Evolutionary conservation across 257 asterid genomes (phyloP).

Genomic region (Linaria vulgaris): DNA sequence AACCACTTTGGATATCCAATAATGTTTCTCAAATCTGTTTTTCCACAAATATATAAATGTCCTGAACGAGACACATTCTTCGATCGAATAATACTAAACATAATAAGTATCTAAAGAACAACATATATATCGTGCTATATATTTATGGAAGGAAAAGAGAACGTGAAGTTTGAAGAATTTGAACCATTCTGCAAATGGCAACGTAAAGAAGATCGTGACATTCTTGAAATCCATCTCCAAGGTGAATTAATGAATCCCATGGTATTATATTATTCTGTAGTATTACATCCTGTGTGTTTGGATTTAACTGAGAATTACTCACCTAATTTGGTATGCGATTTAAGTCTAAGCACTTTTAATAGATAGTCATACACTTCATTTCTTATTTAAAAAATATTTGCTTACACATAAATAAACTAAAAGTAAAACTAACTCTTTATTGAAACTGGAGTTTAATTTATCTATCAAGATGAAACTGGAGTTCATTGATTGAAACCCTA

Average conservation of each 20-base stretch:
- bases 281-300: too few species aligned
- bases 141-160: slow-evolving; percentile 37
- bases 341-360: too few species aligned
- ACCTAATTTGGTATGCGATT: too few species aligned
- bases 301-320: too few species aligned
- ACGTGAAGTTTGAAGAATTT: slow-evolving; percentile 39
- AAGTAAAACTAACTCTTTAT: too few species aligned
- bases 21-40: slow-evolving; percentile 11
- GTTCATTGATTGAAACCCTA: too few species aligned
- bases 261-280: too few species aligned
- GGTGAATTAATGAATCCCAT: slow-evolving; percentile 41
- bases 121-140: neutral
- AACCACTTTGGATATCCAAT: slow-evolving; percentile 31
- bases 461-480: too few species aligned
- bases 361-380: too few species aligned
- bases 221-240: slow-evolving; percentile 51
- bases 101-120: neutral
- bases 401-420: too few species aligned
- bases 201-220: slow-evolving; percentile 44
- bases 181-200: slow-evolving; percentile 71
- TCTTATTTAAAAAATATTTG: too few species aligned
- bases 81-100: neutral
- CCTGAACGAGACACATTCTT: neutral
- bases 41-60: neutral
- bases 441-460: too few species aligned